Conservation (phyloP, 306 rosid genomes). For the Vicia villosa region DNA sequence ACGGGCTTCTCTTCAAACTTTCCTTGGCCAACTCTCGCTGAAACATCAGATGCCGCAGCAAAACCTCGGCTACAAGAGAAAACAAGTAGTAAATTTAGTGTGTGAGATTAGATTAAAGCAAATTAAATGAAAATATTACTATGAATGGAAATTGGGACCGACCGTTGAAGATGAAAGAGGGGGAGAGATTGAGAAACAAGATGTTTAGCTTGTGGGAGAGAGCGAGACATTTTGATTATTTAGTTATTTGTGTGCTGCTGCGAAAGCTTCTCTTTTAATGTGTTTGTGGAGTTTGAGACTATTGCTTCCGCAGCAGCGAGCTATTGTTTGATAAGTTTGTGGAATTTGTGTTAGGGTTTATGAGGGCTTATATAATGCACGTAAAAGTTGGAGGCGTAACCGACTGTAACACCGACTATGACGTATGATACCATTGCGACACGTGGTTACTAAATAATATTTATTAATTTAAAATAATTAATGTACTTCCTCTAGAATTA, state of each 20-base stretch:
- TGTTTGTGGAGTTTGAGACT: background rate
- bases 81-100: background rate
- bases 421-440: background rate
- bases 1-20: constrained; percentile 37
- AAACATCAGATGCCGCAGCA: constrained; percentile 37
- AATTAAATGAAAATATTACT: background rate
- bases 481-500: no score
- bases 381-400: background rate
- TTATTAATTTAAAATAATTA: no score
- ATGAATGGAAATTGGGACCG: background rate
- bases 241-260: constrained; percentile 21
- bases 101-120: background rate
- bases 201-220: constrained; percentile 33
- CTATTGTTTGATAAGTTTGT: background rate
- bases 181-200: constrained; percentile 19
- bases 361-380: background rate
- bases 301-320: constrained; percentile 12
- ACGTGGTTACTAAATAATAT: background rate
- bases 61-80: constrained; percentile 42
- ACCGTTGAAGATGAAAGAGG: constrained; percentile 16
- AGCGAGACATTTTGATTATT: constrained; percentile 10
- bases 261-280: constrained; percentile 12
- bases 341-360: constrained; percentile 10
- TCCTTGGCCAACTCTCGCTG: constrained; percentile 21
- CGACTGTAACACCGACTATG: constrained; percentile 9